Evolutionary conservation across 495 filamentous ascomycete species (phyloP).

Genomic region (Lindgomyces ingoldianus): DNA sequence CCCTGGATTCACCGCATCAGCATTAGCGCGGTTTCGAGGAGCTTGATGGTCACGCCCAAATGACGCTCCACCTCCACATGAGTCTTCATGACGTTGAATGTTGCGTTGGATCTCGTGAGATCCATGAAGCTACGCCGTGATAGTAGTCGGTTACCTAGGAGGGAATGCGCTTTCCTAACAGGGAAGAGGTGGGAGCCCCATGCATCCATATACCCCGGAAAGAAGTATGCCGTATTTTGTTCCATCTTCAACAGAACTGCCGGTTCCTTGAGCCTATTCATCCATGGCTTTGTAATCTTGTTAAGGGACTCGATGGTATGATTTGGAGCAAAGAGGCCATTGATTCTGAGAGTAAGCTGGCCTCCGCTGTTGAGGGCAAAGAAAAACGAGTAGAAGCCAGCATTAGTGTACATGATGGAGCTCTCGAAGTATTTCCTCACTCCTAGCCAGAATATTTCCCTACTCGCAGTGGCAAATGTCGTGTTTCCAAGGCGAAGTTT

Average conservation of each 20-base stretch:
- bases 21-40: slow-evolving; percentile 13
- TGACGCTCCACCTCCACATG: background rate
- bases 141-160: slow-evolving; percentile 19
- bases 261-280: background rate
- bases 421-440: slow-evolving; percentile 16
- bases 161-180: slow-evolving; percentile 7
- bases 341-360: slow-evolving; percentile 10
- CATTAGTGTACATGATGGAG: slow-evolving; percentile 8
- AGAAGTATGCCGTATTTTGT: slow-evolving; percentile 15
- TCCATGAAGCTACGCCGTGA: background rate
- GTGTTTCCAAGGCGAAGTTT: slow-evolving; percentile 9
- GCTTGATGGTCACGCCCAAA: slow-evolving; percentile 17
- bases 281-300: slow-evolving; percentile 9
- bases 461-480: background rate
- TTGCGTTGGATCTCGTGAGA: slow-evolving; percentile 8
- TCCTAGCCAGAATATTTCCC: slow-evolving; percentile 15
- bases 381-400: slow-evolving; percentile 22
- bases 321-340: slow-evolving; percentile 11
- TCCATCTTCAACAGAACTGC: slow-evolving; percentile 2
- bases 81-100: background rate
- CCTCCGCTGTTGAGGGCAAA: slow-evolving; percentile 8
- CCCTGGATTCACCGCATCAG: slow-evolving; percentile 24
- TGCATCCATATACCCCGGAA: slow-evolving; percentile 8
- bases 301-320: slow-evolving; percentile 4
- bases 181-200: slow-evolving; percentile 11